Evolutionary conservation across 495 filamentous ascomycete genomes (phyloP).

Genomic region (Trypethelium eluteriae): DNA sequence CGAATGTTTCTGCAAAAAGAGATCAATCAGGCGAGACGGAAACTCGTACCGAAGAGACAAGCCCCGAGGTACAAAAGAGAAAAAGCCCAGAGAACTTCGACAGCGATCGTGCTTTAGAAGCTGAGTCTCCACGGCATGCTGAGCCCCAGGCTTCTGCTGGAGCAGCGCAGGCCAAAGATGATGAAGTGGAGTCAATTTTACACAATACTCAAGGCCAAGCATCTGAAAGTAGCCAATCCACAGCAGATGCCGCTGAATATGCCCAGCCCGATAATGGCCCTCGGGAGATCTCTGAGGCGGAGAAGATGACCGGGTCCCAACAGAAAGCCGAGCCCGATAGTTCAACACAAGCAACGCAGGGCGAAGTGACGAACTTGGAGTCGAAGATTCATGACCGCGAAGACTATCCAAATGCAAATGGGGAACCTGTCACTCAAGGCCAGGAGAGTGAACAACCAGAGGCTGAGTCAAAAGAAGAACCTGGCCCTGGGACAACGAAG

Average conservation of each 20-base stretch:
- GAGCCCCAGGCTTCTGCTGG: background rate
- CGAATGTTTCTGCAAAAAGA: background rate
- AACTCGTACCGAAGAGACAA: background rate
- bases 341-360: background rate
- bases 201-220: background rate
- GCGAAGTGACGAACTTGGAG: background rate
- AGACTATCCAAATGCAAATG: no score
- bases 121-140: background rate
- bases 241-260: background rate
- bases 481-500: no score
- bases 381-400: background rate
- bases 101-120: background rate
- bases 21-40: background rate
- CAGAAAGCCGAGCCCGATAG: background rate
- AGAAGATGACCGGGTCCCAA: no score
- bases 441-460: no score
- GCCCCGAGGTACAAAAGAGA: background rate
- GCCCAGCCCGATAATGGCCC: background rate
- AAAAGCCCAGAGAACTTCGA: background rate
- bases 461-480: no score
- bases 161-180: background rate
- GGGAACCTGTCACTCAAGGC: no score
- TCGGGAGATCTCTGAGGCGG: background rate
- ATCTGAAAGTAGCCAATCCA: background rate
- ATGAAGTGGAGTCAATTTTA: background rate